Percentiles rank a stretch among this genome's conserved stretches.
Conservation (phyloP, 768 basidiomycete species). For the Suillus brevipes region DNA sequence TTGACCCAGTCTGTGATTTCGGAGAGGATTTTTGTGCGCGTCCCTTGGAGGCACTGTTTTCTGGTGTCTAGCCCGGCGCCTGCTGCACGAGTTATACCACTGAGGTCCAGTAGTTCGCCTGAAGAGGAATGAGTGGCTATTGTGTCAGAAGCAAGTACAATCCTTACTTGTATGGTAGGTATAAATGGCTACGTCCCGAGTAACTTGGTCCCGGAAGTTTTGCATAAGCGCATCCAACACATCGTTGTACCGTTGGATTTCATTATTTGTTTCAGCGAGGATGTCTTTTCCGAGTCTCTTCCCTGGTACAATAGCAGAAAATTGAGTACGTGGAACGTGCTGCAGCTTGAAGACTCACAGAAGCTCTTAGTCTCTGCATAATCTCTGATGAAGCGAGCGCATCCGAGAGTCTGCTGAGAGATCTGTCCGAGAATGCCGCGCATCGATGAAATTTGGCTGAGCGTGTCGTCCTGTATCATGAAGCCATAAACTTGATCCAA, state of each 20-base stretch:
- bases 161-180: neutral
- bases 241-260: neutral
- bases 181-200: neutral
- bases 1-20: too few relatives aligned
- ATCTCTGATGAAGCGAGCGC: conserved; percentile 8
- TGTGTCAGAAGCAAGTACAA: too few relatives aligned
- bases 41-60: too few relatives aligned
- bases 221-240: conserved; percentile 5
- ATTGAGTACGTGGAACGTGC: too few relatives aligned
- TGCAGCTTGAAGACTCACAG: conserved; percentile 2
- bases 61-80: too few relatives aligned
- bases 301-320: neutral
- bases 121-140: too few relatives aligned
- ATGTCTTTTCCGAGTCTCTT: neutral
- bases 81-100: too few relatives aligned
- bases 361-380: conserved; percentile 10
- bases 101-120: too few relatives aligned
- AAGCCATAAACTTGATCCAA: conserved; percentile 7
- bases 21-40: too few relatives aligned
- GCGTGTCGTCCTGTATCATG: neutral
- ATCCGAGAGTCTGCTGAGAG: conserved; percentile 7
- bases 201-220: neutral
- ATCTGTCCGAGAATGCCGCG: conserved; percentile 2
- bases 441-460: neutral
- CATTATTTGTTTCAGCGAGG: neutral